Evolutionary conservation across 352 stramenopile genomes (phyloP).

Genomic region (Thraustochytrium striatum): DNA sequence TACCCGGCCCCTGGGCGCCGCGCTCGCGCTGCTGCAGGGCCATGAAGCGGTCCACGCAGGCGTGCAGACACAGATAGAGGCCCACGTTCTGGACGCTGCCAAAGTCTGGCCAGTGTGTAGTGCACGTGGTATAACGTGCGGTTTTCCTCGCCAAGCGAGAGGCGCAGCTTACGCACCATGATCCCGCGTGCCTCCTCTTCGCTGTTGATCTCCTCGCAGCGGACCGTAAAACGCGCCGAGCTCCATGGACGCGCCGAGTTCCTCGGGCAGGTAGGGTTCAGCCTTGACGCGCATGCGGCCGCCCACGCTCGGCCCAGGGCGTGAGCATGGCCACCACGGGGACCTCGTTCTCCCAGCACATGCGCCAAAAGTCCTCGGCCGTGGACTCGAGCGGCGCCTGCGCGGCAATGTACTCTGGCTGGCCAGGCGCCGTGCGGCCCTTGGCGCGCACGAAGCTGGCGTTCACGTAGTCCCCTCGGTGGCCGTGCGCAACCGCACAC

Average conservation of each 20-base stretch:
- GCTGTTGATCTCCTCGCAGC: background rate
- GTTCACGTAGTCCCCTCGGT: slow-evolving; percentile 20
- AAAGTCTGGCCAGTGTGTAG: slow-evolving; percentile 46
- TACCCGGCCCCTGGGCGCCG: background rate
- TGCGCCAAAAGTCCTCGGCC: slow-evolving; percentile 41
- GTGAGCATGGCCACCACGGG: slow-evolving; percentile 39
- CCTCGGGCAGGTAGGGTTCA: slow-evolving; percentile 18
- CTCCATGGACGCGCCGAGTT: background rate
- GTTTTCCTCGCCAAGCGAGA: background rate
- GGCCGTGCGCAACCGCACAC: background rate
- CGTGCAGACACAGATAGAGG: slow-evolving; percentile 18
- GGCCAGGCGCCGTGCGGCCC: background rate
- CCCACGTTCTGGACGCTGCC: slow-evolving; percentile 32
- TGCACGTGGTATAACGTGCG: slow-evolving; percentile 33
- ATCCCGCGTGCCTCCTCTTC: slow-evolving; percentile 1
- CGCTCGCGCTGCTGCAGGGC: background rate
- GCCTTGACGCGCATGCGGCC: background rate
- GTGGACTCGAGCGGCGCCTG: slow-evolving; percentile 17
- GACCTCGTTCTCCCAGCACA: slow-evolving; percentile 24
- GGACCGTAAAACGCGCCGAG: background rate
- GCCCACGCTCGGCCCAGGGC: background rate
- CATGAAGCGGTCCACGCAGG: background rate
- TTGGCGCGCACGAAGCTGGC: slow-evolving; percentile 9
- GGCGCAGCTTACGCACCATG: background rate
- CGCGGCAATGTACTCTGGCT: slow-evolving; percentile 40